Conservation (phyloP, 2,329 filamentous ascomycete species). For the Aspergillus floridensis region DNA sequence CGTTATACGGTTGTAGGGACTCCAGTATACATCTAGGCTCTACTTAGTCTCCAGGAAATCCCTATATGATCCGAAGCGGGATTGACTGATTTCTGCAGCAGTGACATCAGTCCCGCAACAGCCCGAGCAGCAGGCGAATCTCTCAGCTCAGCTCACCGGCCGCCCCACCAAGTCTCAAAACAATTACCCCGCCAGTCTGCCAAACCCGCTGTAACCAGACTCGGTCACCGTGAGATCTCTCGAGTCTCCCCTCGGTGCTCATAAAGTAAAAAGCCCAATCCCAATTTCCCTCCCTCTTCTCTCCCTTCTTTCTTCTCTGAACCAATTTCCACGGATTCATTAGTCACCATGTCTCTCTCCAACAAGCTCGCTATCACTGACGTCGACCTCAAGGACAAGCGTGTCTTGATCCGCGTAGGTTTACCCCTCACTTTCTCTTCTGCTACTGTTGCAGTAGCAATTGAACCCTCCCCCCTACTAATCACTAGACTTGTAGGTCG, state of each 20-base stretch:
- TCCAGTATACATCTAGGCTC: not conserved
- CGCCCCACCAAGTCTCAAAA: conserved; percentile 22
- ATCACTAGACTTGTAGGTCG: conserved; percentile 62
- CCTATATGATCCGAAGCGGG: conserved; percentile 19
- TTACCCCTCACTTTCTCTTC: conserved; percentile 22
- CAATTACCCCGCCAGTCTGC: conserved; percentile 23
- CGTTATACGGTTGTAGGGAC: not conserved
- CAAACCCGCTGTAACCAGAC: conserved; percentile 14
- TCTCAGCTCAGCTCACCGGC: conserved; percentile 25
- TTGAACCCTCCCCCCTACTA: conserved; percentile 1
- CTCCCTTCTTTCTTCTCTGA: conserved; percentile 11
- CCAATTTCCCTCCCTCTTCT: conserved; percentile 6
- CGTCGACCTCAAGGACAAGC: conserved; percentile 96
- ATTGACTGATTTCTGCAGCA: conserved; percentile 27
- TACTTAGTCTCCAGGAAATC: not conserved
- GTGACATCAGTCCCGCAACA: conserved; percentile 45
- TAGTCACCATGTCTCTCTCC: conserved; percentile 79
- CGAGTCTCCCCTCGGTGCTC: conserved; percentile 17
- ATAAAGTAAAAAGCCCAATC: conserved; percentile 8
- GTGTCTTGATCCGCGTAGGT: conserved; percentile 92
- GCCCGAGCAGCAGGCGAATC: conserved; percentile 31
- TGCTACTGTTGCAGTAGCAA: not conserved
- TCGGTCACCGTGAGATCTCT: conserved; percentile 21
- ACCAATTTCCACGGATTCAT: conserved; percentile 17
- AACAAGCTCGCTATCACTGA: conserved; percentile 98